phyloP scores from a whole-genome alignment of 2,329 filamentous ascomycete species.

The Neonectria ditissima region DNA sequence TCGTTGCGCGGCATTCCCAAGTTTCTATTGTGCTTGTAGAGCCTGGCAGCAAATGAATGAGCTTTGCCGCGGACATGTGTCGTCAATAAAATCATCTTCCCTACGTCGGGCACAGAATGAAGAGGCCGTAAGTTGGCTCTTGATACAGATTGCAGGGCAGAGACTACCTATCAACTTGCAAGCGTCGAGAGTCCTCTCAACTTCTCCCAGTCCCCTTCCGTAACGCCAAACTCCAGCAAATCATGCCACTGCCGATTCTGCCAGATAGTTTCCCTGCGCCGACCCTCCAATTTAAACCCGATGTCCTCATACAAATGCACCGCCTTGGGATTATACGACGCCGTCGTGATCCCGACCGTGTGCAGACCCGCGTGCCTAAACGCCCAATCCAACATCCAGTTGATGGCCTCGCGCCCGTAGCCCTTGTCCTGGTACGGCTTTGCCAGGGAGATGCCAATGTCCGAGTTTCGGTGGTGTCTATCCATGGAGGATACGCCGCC shows the following conservation, averaged over 20 bases:
- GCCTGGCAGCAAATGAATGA: no score
- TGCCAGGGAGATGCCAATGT: conserved; percentile 53
- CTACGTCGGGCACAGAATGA: no score
- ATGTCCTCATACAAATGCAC: conserved; percentile 56
- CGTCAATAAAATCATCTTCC: no score
- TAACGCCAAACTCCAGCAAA: conserved; percentile 51
- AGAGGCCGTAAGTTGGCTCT: no score
- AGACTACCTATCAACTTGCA: not conserved
- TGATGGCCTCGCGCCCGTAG: conserved; percentile 60
- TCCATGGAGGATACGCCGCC: conserved; percentile 15
- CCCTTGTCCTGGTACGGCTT: conserved; percentile 52
- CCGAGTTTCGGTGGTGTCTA: conserved; percentile 30
- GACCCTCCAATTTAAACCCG: conserved; percentile 58
- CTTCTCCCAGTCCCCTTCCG: conserved; percentile 54
- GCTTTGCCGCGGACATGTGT: no score
- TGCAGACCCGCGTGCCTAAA: conserved; percentile 59
- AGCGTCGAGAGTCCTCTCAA: conserved; percentile 22
- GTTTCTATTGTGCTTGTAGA: no score
- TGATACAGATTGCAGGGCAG: no score
- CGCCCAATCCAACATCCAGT: conserved; percentile 59
- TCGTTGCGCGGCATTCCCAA: no score
- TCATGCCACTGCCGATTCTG: conserved; percentile 57
- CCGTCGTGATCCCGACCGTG: conserved; percentile 53
- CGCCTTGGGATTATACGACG: conserved; percentile 58
- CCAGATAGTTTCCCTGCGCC: conserved; percentile 55